These are phyloP conservation scores for Aspergillus sp. DNA, from an alignment of 2,329 filamentous ascomycete genomes.

Conservation along the genomic window DNA sequence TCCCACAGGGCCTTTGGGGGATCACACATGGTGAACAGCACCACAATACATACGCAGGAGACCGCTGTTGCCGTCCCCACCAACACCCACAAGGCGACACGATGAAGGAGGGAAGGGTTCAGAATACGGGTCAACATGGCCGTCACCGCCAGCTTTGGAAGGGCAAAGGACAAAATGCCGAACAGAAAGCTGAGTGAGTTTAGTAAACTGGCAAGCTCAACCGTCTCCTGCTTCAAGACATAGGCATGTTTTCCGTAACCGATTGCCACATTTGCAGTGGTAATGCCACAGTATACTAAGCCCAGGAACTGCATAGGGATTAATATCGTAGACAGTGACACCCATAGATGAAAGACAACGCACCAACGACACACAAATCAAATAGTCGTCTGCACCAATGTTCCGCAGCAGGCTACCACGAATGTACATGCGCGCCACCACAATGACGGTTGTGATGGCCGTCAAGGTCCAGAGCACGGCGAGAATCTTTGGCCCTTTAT, in stretches of 20 bases:
- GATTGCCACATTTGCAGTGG: slow-evolving; percentile 32
- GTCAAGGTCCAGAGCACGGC: slow-evolving; percentile 31
- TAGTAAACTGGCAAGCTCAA: slow-evolving; percentile 24
- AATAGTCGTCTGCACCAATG: slow-evolving; percentile 38
- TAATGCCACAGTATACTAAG: slow-evolving; percentile 22
- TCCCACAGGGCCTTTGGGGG: slow-evolving; percentile 44
- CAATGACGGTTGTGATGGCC: slow-evolving; percentile 30
- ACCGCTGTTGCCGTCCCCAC: slow-evolving; percentile 28
- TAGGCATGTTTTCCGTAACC: slow-evolving; percentile 44
- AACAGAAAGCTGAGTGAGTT: slow-evolving; percentile 28
- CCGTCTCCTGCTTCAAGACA: slow-evolving; percentile 28
- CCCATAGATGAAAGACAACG: slow-evolving; percentile 8
- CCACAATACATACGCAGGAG: slow-evolving; percentile 37
- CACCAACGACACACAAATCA: slow-evolving; percentile 36
- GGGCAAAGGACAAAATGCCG: slow-evolving; percentile 28
- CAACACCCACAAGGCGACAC: slow-evolving; percentile 26
- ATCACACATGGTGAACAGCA: slow-evolving; percentile 45
- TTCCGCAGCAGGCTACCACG: slow-evolving; percentile 30
- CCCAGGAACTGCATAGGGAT: slow-evolving; percentile 9
- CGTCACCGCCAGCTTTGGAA: slow-evolving; percentile 30
- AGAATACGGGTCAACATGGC: slow-evolving; percentile 27
- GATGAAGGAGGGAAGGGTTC: slow-evolving; percentile 22
- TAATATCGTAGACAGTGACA: neutral
- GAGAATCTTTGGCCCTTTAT: slow-evolving; percentile 39
- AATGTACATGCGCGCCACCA: slow-evolving; percentile 34